phyloP scores from a whole-genome alignment of 2,329 filamentous ascomycete species.

The Clarireedia paspali region DNA sequence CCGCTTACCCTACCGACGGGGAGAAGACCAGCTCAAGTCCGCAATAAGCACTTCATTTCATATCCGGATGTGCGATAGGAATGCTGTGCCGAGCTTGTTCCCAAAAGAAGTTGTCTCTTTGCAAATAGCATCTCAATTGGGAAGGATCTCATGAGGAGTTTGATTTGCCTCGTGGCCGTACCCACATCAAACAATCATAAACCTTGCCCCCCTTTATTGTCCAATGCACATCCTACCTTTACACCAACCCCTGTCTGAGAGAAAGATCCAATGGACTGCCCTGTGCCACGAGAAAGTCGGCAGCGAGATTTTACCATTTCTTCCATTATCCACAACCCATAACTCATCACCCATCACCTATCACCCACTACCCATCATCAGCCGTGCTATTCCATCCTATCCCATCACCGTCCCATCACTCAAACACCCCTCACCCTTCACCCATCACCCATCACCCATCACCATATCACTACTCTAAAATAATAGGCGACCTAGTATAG shows the following conservation, averaged over 20 bases:
- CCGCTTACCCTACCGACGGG: neutral
- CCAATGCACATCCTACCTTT: neutral
- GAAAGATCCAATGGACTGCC: too few relatives aligned
- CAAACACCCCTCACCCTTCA: too few relatives aligned
- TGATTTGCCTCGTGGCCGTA: conserved; percentile 9
- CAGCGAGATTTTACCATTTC: neutral
- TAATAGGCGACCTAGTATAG: conserved; percentile 6
- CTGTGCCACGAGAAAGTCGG: too few relatives aligned
- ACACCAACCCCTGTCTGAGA: neutral
- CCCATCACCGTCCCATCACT: too few relatives aligned
- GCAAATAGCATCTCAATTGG: conserved; percentile 7
- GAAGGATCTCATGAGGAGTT: conserved; percentile 1
- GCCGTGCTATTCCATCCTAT: too few relatives aligned
- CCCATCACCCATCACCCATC: too few relatives aligned
- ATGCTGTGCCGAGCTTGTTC: neutral
- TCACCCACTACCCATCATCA: too few relatives aligned
- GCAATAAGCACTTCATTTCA: conserved; percentile 23
- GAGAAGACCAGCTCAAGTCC: conserved; percentile 8
- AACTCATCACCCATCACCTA: too few relatives aligned
- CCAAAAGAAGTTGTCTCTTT: neutral
- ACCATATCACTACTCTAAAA: neutral
- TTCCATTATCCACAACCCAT: too few relatives aligned
- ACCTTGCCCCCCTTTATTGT: neutral
- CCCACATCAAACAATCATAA: conserved; percentile 1
- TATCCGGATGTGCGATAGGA: conserved; percentile 14